phyloP scores from a whole-genome alignment of 2,329 filamentous ascomycete genomes.

The Metarhizium brunneum region DNA sequence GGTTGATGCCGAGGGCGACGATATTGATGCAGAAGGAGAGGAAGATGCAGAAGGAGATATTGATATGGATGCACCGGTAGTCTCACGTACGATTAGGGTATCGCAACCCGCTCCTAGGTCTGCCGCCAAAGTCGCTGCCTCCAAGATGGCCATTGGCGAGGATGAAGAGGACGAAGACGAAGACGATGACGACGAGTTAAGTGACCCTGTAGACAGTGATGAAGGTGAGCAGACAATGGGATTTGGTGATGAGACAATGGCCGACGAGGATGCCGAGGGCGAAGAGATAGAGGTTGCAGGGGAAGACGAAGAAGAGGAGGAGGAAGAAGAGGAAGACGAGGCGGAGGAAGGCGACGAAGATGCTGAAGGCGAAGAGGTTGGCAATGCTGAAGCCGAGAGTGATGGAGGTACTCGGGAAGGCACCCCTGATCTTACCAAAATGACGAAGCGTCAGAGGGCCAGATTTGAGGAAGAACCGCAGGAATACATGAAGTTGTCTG shows the following conservation, averaged over 20 bases:
- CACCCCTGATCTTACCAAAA: slow-evolving; percentile 46
- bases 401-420: slow-evolving; percentile 38
- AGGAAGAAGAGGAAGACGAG: slow-evolving; percentile 28
- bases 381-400: slow-evolving; percentile 29
- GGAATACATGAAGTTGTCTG: slow-evolving; percentile 51
- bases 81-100: slow-evolving; percentile 36
- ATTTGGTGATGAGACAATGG: slow-evolving; percentile 36
- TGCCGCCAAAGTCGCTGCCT: slow-evolving; percentile 21
- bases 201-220: slow-evolving; percentile 43
- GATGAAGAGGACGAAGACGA: slow-evolving; percentile 40
- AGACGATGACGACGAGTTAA: slow-evolving; percentile 47
- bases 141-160: slow-evolving; percentile 28
- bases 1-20: slow-evolving; percentile 28
- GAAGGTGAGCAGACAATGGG: slow-evolving; percentile 27
- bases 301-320: slow-evolving; percentile 32
- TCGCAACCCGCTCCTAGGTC: slow-evolving; percentile 32
- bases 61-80: slow-evolving; percentile 31
- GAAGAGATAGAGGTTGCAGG: slow-evolving; percentile 33
- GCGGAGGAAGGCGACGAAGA: slow-evolving; percentile 29
- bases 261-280: slow-evolving; percentile 38
- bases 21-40: slow-evolving; percentile 32
- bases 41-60: slow-evolving; percentile 35
- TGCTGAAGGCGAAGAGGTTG: slow-evolving; percentile 28
- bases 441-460: slow-evolving; percentile 52
- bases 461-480: slow-evolving; percentile 47